Evolutionary conservation across 306 rosid genomes (phyloP).

Genomic region (Abrus pulchellus): DNA sequence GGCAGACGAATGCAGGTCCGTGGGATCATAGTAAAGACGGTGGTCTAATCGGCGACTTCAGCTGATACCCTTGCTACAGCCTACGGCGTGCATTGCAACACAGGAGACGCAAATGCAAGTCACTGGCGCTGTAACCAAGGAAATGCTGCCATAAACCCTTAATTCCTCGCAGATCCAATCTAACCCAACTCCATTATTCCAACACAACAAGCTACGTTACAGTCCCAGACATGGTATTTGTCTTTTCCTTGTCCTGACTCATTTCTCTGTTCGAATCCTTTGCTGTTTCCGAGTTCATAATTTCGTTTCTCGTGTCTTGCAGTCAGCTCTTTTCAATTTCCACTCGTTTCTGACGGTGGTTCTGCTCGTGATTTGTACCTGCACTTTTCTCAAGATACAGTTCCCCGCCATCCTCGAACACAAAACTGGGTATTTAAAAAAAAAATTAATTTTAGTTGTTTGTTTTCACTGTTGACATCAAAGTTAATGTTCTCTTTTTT

Average conservation of each 20-base stretch:
- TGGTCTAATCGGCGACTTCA: constrained; percentile 4
- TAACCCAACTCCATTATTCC: neutral
- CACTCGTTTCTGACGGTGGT: constrained; percentile 87
- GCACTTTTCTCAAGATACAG: constrained; percentile 85
- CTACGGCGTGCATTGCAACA: neutral
- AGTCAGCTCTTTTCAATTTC: constrained; percentile 91
- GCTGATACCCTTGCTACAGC: neutral
- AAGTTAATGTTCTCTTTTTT: no score
- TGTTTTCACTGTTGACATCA: neutral
- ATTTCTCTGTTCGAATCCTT: neutral
- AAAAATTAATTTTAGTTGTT: neutral
- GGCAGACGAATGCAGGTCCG: no score
- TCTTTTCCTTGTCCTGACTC: constrained; percentile 1
- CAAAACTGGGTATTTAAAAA: constrained; percentile 68
- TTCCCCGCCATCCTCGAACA: constrained; percentile 80
- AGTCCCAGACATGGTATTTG: constrained; percentile 52
- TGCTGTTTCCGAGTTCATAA: neutral
- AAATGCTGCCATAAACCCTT: neutral
- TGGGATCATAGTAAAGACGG: neutral
- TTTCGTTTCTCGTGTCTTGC: constrained; percentile 15
- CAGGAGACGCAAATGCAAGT: neutral
- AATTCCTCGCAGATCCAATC: constrained; percentile 48
- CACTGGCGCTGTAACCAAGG: neutral
- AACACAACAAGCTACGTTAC: constrained; percentile 15
- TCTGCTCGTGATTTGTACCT: constrained; percentile 77